Evolutionary conservation across 257 asterid species (phyloP), one percentile per base, ranked within the genome.

Genomic region (Primulina huaijiensis): DNA sequence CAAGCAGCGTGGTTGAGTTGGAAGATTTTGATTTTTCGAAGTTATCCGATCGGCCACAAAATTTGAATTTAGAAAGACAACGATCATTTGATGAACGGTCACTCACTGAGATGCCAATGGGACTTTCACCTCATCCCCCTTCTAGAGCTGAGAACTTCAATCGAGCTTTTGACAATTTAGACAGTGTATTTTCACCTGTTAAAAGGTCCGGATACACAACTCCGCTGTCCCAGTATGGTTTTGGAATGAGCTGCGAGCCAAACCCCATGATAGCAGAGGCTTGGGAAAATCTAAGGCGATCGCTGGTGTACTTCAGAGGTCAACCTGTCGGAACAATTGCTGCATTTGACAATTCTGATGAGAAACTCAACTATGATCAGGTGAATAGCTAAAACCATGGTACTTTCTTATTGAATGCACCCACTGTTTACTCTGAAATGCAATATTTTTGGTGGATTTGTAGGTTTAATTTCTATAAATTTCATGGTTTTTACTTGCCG

Each of bases 351-450:
- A 85, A 67, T 74, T 86, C 87, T 21, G 95, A 88, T 40, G 95
- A 88, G 72, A 88, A 84, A 63, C 92, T 88, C 50, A 88, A 88
- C 83, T 88, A 88, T 62, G 95, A 88, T 82, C 92, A 86, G 95
- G 91, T 86, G 73, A 77, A 64, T 33, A n/a, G 14, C 43, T 8
- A 23, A 57, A 50, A 30, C 67, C 30, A 37, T 30, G 29, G 43
- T 62, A 40, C n/a, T 68, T 43, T 55, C 56, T 17, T 33, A 20
- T 68, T 57, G n/a, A 21, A 21, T 69, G 33, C 37, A 21, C 7
- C 72, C 19, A 8, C 50, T 53, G 9, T 23, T 50, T 50, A 50
- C 57, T 50, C 20, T 17, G 21, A 50, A 17, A 50, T 50, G 21
- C 57, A 50, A 14, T 50, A 17, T 17, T 46, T 50, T 5, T 50